Evolutionary conservation across 257 asterid genomes (phyloP).

Genomic region (Nicotiana tabacum): DNA sequence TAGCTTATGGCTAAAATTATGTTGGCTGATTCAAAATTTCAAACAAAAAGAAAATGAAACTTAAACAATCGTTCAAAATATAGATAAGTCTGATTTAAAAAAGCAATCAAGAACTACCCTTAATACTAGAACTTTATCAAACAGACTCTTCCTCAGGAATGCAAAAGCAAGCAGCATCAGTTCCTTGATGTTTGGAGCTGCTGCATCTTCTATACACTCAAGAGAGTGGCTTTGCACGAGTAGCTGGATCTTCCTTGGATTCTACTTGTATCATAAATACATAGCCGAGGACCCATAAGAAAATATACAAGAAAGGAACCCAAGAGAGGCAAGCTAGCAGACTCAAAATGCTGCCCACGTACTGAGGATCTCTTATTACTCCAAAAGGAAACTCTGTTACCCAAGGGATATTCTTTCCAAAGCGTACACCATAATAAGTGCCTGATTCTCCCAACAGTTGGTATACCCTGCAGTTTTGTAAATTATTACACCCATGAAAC

Average conservation of each 20-base stretch:
- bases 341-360: constrained; percentile 78
- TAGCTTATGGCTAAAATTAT: not conserved
- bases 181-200: not conserved
- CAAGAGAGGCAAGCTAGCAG: constrained; percentile 69
- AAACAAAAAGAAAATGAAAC: not conserved
- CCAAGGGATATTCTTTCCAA: constrained; percentile 84
- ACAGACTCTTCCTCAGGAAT: not conserved
- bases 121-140: not conserved
- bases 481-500: not conserved
- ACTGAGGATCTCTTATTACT: constrained; percentile 84
- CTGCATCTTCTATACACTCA: constrained; percentile 20
- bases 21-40: not conserved
- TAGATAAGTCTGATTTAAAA: not conserved
- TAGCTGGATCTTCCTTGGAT: constrained; percentile 65
- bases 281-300: constrained; percentile 71
- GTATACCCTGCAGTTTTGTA: constrained; percentile 60
- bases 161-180: not conserved
- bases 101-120: not conserved
- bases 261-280: constrained; percentile 59
- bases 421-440: constrained; percentile 88
- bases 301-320: constrained; percentile 58
- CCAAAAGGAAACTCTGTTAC: constrained; percentile 84
- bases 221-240: constrained; percentile 67
- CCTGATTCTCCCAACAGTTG: constrained; percentile 90
- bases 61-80: not conserved